Conservation (phyloP, 2,329 filamentous ascomycete genomes). For the Calonectria honghensis region DNA sequence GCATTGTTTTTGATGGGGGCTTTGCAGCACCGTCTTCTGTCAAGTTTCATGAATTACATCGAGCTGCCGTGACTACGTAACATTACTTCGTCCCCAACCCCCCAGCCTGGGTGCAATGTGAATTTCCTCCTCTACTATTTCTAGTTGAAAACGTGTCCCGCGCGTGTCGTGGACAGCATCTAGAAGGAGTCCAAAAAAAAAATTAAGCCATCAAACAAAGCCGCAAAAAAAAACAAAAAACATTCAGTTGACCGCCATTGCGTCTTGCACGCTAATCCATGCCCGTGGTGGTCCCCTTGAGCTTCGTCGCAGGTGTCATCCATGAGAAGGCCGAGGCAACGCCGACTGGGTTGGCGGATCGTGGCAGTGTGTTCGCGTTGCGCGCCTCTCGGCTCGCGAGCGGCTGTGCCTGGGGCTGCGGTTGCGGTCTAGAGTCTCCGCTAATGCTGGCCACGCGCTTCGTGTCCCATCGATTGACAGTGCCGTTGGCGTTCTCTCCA, state of each 20-base stretch:
- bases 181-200: constrained; percentile 36
- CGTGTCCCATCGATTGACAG: constrained; percentile 70
- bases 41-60: constrained; percentile 42
- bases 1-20: constrained; percentile 35
- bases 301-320: constrained; percentile 78
- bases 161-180: constrained; percentile 15
- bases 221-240: constrained; percentile 2
- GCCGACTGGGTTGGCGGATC: constrained; percentile 87
- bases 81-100: constrained; percentile 38
- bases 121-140: constrained; percentile 46
- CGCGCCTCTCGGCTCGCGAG: constrained; percentile 61
- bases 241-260: not conserved
- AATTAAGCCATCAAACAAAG: constrained; percentile 23
- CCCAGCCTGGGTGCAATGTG: constrained; percentile 35
- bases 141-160: constrained; percentile 35
- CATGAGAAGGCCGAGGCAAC: constrained; percentile 96
- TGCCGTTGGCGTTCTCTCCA: constrained; percentile 54
- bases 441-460: constrained; percentile 70
- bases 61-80: constrained; percentile 40
- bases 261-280: constrained; percentile 41
- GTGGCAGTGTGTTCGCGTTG: constrained; percentile 66
- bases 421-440: constrained; percentile 59
- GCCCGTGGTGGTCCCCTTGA: constrained; percentile 60
- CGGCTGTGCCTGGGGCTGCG: constrained; percentile 55
- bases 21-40: constrained; percentile 17